phyloP scores from a whole-genome alignment of 306 rosid species.

The Dryas alaskensis region DNA sequence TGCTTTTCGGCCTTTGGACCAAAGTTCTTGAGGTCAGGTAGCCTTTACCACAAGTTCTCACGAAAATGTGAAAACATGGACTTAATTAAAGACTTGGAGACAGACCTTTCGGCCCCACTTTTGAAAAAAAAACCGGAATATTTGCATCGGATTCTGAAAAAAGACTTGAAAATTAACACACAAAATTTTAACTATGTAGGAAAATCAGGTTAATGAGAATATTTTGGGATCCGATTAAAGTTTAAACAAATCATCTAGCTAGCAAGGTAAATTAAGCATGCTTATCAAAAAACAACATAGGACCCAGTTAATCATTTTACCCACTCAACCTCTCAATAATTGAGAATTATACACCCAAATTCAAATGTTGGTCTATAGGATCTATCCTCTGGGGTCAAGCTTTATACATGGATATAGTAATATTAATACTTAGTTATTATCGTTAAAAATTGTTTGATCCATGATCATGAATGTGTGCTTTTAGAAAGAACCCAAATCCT shows the following conservation, averaged over 20 bases:
- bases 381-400: background rate
- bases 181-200: background rate
- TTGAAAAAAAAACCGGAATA: slow-evolving; percentile 39
- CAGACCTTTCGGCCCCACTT: slow-evolving; percentile 55
- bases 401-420: too few species aligned
- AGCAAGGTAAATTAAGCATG: too few species aligned
- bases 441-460: background rate
- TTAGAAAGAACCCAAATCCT: background rate
- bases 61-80: slow-evolving; percentile 13
- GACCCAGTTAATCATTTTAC: slow-evolving; percentile 44
- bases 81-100: background rate
- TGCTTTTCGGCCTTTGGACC: background rate
- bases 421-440: too few species aligned
- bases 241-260: background rate
- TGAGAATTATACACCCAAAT: slow-evolving; percentile 1
- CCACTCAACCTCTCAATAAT: slow-evolving; percentile 25
- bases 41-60: background rate
- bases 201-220: slow-evolving; percentile 20
- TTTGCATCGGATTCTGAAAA: slow-evolving; percentile 47
- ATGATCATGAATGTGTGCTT: background rate
- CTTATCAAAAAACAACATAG: slow-evolving; percentile 13
- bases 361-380: background rate
- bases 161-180: background rate
- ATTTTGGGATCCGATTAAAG: slow-evolving; percentile 40
- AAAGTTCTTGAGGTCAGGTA: too few species aligned